phyloP scores from a whole-genome alignment of 306 rosid species.

The Sindora glabra region DNA sequence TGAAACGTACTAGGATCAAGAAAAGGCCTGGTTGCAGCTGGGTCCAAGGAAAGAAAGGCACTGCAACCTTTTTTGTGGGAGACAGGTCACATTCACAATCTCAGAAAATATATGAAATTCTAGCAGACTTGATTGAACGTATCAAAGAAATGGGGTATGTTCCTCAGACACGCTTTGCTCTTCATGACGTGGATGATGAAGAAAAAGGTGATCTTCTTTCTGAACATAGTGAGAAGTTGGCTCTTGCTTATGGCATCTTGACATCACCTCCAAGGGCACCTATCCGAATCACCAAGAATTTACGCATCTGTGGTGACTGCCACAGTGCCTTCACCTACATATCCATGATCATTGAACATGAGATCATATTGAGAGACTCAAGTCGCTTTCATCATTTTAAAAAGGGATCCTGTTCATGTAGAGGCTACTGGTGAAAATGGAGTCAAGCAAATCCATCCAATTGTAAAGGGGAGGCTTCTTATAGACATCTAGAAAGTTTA shows the following conservation, averaged over 20 bases:
- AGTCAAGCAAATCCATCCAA: slow-evolving; percentile 1
- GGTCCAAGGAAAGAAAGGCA: slow-evolving; percentile 68
- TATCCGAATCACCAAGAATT: slow-evolving; percentile 65
- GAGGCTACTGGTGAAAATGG: slow-evolving; percentile 62
- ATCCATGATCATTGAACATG: slow-evolving; percentile 65
- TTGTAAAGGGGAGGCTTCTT: no score
- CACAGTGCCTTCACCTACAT: slow-evolving; percentile 66
- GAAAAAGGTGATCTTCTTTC: slow-evolving; percentile 71
- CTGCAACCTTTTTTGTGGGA: slow-evolving; percentile 64
- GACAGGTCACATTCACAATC: slow-evolving; percentile 63
- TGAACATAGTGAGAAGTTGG: slow-evolving; percentile 91
- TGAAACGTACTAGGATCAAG: slow-evolving; percentile 61
- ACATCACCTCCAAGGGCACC: slow-evolving; percentile 38
- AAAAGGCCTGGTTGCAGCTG: slow-evolving; percentile 88
- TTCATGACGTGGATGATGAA: slow-evolving; percentile 85
- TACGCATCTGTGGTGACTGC: slow-evolving; percentile 75
- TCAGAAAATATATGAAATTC: slow-evolving; percentile 43
- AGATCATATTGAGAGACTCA: slow-evolving; percentile 77
- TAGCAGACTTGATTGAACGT: slow-evolving; percentile 50
- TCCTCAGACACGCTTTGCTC: slow-evolving; percentile 75
- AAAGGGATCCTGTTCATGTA: slow-evolving; percentile 74
- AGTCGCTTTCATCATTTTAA: slow-evolving; percentile 89
- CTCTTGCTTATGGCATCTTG: slow-evolving; percentile 75
- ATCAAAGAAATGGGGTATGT: slow-evolving; percentile 71
- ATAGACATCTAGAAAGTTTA: no score